Evolutionary conservation across 495 filamentous ascomycete species (phyloP), one percentile per base, ranked within the genome.

Genomic region (Penicillium argentinense): DNA sequence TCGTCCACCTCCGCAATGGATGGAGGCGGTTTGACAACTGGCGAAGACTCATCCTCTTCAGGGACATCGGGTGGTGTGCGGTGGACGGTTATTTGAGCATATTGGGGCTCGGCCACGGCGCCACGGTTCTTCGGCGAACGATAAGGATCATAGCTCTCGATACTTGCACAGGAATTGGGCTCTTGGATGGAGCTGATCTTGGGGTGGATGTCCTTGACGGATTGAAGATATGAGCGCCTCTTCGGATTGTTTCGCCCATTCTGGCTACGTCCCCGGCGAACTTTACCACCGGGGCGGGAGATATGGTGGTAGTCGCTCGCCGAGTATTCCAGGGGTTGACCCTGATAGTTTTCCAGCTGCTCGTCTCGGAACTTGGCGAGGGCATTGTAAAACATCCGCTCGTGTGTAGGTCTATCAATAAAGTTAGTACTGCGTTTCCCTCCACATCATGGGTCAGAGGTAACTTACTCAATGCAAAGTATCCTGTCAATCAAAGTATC

Each of bases 301-400:
- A 84, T 77, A 58, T 95, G 87, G 53, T 96, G 88, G 54, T 91
- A 89, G 61, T 97, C 91, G 63, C 89, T 93, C 13, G 85, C 74
- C 1, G 91, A 95, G 59, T 91, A 84, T 23, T 79, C 79, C 13
- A 95, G 70, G 3, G 84, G 77, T 42, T 82, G 78, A 13, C 79
- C 78, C 53, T 80, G 77, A 57, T 91, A 96, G 52, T 95, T 88
- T 58, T 97, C 90, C 9, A 95, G 59, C 42, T 90, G 82, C 26
- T 87, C 83, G 40, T 96, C 84, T 16, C 86, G 75, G 61, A 95
- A 91, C 53, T 81, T 84, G 47, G 84, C 67, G 17, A 98, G 80
- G 0, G 92, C 78, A 59, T 79, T 84, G 72, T 97, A 98, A 54
- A 97, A 95, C 58, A 91, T 73, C 52, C 95, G 91, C 57, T 96